Evolutionary conservation across 2,329 filamentous ascomycete genomes (phyloP), one percentile per base, ranked within the genome.

Genomic region (Calonectria fujianensis): DNA sequence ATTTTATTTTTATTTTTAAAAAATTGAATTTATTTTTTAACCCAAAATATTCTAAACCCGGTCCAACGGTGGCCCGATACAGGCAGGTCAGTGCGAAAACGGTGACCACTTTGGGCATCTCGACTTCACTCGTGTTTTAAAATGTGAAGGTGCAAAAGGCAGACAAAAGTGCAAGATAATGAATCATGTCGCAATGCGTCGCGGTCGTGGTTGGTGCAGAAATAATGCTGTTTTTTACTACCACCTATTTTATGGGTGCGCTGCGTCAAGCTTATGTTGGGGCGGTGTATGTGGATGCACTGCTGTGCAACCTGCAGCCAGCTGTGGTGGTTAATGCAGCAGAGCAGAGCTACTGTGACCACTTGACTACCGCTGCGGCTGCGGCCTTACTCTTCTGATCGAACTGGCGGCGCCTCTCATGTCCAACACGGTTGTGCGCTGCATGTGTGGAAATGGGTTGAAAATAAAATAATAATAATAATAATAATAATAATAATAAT

Each of bases 11-110:
- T 18, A 50, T 9, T 69, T 69, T 72, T 63, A 4, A 16, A 39
- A 72, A 73, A 48, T 48, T 24, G 51, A 31, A 20, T 69, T 69
- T 72, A 59, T 76, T 75, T 72, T 75, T 35, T 37, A 18, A 18
- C 20, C 32, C 24, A 24, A 48, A 57, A 65, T 75, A 69, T 41
- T 51, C 65, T 24, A 48, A 71, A 65, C 67, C 64, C 61, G 65
- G 41, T 72, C 9, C 9, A 76, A 80, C 79, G 77, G 79, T 78
- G 64, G 61, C 50, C 54, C 54, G 57, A 74, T 65, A 32, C 31
- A 48, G 65, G 61, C 39, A 52, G 35, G 27, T 32, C 54, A 54
- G 57, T 63, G 48, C 52, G 20, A 73, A 75, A 81, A 81, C 69
- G 75, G 78, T 81, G 76, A 59, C 79, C 52, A 61, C 11, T 39